Evolutionary conservation across 192 early-diverging fungal genomes (phyloP).

Genomic region (Podila horticola): DNA sequence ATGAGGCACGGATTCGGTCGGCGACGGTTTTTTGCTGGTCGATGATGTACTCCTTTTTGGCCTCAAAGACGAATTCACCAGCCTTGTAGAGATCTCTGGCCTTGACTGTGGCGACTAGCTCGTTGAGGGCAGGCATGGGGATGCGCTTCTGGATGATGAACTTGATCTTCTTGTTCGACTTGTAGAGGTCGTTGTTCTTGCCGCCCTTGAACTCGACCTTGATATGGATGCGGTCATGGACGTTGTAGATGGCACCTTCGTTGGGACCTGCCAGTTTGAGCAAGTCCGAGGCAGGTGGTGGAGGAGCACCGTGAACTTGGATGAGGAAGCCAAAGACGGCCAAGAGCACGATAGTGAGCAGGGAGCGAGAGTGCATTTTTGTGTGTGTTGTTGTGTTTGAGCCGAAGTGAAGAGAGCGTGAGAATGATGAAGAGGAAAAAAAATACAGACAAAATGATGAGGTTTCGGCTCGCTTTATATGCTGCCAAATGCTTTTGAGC

Average conservation of each 20-base stretch:
- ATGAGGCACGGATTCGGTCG: constrained; percentile 23
- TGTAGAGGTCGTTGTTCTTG: constrained; percentile 11
- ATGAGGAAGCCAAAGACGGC: constrained; percentile 12
- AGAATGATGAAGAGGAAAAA: neutral
- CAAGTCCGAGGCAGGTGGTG: neutral
- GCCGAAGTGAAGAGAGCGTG: neutral
- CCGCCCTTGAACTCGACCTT: constrained; percentile 14
- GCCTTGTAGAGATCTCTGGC: neutral
- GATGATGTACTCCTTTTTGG: constrained; percentile 20
- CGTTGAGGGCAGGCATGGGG: constrained; percentile 19
- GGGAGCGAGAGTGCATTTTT: constrained; percentile 26
- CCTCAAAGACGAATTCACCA: constrained; percentile 26
- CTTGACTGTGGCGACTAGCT: neutral
- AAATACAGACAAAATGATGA: neutral
- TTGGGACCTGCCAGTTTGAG: constrained; percentile 11
- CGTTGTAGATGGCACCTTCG: constrained; percentile 8
- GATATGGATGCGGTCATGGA: constrained; percentile 16
- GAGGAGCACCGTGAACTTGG: neutral
- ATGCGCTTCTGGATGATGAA: constrained; percentile 25
- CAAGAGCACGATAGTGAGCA: constrained; percentile 19
- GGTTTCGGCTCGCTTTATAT: neutral
- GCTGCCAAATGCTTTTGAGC: neutral
- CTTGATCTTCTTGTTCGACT: constrained; percentile 10
- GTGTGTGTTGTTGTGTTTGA: neutral
- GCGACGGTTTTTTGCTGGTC: constrained; percentile 9